Conservation (phyloP, 495 filamentous ascomycete genomes). For the Podospora bellae-mahoneyi region DNA sequence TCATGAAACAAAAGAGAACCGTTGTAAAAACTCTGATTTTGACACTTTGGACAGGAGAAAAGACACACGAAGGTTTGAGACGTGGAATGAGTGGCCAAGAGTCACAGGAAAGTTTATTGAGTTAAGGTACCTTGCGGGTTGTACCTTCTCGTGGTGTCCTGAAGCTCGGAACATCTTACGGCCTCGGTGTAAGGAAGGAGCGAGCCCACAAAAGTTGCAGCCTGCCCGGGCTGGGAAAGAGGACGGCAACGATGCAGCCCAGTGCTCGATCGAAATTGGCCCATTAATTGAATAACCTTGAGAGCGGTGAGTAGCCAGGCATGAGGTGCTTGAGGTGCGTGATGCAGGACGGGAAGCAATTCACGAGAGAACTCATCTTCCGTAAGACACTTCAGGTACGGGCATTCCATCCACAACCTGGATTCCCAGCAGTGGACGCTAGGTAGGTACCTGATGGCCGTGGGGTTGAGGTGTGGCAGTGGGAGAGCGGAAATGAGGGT, state of each 20-base stretch:
- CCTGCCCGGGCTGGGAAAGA: no score
- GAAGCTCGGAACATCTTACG: slow-evolving; percentile 2
- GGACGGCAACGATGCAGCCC: not conserved
- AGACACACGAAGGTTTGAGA: not conserved
- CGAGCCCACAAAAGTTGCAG: not conserved
- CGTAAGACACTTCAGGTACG: not conserved
- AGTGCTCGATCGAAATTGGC: not conserved
- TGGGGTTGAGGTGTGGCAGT: not conserved
- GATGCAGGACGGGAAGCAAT: not conserved
- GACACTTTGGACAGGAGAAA: not conserved
- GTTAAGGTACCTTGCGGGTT: not conserved
- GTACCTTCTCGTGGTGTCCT: not conserved
- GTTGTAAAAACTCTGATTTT: not conserved
- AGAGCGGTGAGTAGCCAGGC: not conserved
- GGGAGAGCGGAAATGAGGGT: slow-evolving; percentile 8
- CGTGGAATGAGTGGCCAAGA: not conserved
- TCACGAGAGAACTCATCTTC: not conserved
- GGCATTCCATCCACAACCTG: not conserved
- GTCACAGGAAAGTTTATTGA: not conserved
- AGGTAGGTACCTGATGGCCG: not conserved
- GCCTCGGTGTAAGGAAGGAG: not conserved
- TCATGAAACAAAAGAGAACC: not conserved
- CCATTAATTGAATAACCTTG: not conserved
- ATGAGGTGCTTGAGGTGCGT: no score
- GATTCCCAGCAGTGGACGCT: no score